Evolutionary conservation across 1,284 basidiomycete species (phyloP), one percentile per base, ranked within the genome.

Genomic region (Lignosus rhinocerotis): DNA sequence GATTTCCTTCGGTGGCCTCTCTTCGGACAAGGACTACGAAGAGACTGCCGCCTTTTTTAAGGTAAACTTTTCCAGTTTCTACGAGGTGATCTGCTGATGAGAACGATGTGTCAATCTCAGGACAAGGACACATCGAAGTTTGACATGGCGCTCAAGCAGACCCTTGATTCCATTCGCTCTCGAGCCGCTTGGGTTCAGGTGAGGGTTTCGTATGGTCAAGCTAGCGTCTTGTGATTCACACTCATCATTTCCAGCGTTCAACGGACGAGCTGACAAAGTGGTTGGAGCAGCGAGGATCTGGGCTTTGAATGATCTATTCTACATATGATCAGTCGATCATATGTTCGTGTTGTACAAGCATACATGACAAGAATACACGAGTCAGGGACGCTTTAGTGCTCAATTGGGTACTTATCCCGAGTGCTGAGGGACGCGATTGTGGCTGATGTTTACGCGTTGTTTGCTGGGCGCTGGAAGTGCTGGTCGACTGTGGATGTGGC

Each of bases 21-120:
- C 87, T 17, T 84, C 81, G 17, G 77, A 88, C 64, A 75, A 86
- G 64, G 95, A 97, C 74, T 81, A 85, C 30, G 73, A 85, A 51
- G 79, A 79, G 7, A 81, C 87, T 21, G 83, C 85, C 52, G 78
- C 73, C 3, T 95, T 92, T 78, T 90, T 90, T 74, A 81, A 85
- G 78, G 84, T 82, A 65, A 30, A 25, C 2, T 11, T 6, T 16
- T 17, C 19, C 8, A 36, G 12, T 3, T 47, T 51, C 57, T 38
- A 50, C 33, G 67, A 44, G 66, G 56, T 34, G 21, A 14, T 47
- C 12, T 25, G 11, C 12, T 42, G 30, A 41, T 52, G 47, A 58
- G 8, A 14, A 12, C 11, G 8, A 30, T 44, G 14, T 1, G 49
- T 50, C 47, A 48, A 51, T 36, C 56, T 25, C 58, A 87, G 85